Base-by-base conservation (phyloP, 306 rosid species). In the Fragaria ananassa region DNA sequence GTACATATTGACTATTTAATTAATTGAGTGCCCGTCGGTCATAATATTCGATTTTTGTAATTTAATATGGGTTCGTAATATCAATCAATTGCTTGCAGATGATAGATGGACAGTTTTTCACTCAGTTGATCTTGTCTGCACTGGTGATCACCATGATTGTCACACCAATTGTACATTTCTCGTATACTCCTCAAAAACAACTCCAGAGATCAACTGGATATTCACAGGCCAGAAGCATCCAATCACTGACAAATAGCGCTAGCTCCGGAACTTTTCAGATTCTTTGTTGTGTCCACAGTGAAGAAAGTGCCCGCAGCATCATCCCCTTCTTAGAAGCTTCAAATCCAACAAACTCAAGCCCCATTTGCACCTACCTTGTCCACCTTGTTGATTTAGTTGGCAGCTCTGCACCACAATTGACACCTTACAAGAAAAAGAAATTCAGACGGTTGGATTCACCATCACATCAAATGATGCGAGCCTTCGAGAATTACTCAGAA, bases 371-470 rank as follows among this genome's bases (percentile, higher is more conserved):
- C 46, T 83, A 72, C 49, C 83, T 76, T 15, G 83, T 90, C 45
- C 88, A 88, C 63, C 87, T 81, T 49, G 74, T 85, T n/a, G 85
- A 92, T 85, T 90, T 92, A 4, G 83, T 72, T 0, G 97, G 93
- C n/a, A 79, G 83, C 4, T 80, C 86, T 3, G 74, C 91, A 60
- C 79, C 97, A 2, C 60, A 80, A 5, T 90, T 92, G 12, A 80
- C 85, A 21, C 77, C 85, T 41, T 86, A 82, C 9, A 87, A 74
- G 71, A n/a, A 45, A 31, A 75, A 29, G 25, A 78, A 63, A 56
- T 45, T 76, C 17, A 53, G 49, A 65, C 79, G 71, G 0, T 31
- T 63, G 1, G 71, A 73, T n/a, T 77, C 80, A 69, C 74, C 86
- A 1, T 19, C 56, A 57, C 64, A 86, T 6, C 82, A 75, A 56